Evolutionary conservation across 2,329 filamentous ascomycete species (phyloP), one percentile per base, ranked within the genome.

Genomic region (Torrubiella hemipterigena): DNA sequence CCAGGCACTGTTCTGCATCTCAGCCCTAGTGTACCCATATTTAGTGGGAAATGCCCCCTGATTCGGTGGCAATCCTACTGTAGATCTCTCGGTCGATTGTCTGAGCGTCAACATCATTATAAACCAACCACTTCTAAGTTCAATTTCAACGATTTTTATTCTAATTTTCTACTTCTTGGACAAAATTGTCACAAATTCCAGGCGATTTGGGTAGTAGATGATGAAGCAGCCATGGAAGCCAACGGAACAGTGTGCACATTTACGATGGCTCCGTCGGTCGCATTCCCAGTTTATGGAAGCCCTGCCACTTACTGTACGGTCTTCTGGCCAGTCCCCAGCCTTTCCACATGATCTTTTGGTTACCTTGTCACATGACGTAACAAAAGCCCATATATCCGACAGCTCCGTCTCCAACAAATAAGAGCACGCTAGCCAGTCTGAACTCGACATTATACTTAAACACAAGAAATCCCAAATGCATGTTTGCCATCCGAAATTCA

Each of bases 131-230:
- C 21, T 20, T 13, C 21, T 29, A 12, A 29, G 17, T 14, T 20
- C 27, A 20, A 29, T 29, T 29, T 29, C 17, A 20, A 29, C 17
- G 17, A 28, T 29, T n/a, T n/a, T n/a, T n/a, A n/a, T 29, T 30
- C 19, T 30, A 16, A 30, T 30, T 22, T 23, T 30, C 28, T 22
- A 12, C 4, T 30, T 30, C 13, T 23, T 23, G 13, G 13, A 16
- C 18, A 16, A 11, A 16, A 30, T 22, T 15, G 23, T 30, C 10
- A 17, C 13, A 22, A 22, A 30, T 15, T 17, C 13, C 15, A 22
- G 19, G 13, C 28, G 19, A 23, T 30, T 4, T 30, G 13, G 19
- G 28, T 16, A 22, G 19, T 18, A 30, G 18, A 23, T n/a, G 29
- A 31, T 31, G 15, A 6, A 25, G 13, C 26, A 13, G 21, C 29